Conservation (phyloP, 345 rosid species). For the Euphorbia peplus region DNA sequence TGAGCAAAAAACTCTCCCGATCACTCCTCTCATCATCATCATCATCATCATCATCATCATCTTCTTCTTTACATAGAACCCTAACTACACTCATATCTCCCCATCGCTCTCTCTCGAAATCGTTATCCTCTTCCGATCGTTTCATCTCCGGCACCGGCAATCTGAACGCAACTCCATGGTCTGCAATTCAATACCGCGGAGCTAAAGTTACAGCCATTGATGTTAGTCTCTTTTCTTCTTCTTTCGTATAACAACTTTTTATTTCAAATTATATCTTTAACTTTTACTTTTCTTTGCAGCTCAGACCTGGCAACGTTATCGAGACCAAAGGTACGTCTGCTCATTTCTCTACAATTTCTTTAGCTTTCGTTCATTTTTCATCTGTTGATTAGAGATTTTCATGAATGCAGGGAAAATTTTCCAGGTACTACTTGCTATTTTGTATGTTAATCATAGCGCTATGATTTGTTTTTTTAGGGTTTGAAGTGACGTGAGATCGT, state of each 20-base stretch:
- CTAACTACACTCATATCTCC: slow-evolving; percentile 12
- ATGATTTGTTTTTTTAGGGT: background rate
- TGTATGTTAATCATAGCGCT: background rate
- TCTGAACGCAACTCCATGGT: slow-evolving; percentile 50
- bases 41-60: slow-evolving; percentile 6
- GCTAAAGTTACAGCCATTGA: slow-evolving; percentile 75
- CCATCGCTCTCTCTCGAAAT: slow-evolving; percentile 18
- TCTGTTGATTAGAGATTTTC: background rate
- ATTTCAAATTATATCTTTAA: background rate
- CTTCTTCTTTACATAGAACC: background rate
- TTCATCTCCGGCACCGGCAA: slow-evolving; percentile 9
- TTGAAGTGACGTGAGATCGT: background rate
- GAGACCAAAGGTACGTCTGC: slow-evolving; percentile 64
- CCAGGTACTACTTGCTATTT: slow-evolving; percentile 41
- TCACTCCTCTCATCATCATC: slow-evolving; percentile 25
- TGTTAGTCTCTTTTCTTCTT: slow-evolving; percentile 23
- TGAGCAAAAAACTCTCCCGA: slow-evolving; percentile 27
- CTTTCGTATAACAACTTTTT: background rate
- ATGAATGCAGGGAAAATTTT: slow-evolving; percentile 57
- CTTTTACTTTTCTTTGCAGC: slow-evolving; percentile 35
- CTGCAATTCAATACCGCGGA: slow-evolving; percentile 56
- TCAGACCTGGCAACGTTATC: slow-evolving; percentile 78
- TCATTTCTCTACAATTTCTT: background rate
- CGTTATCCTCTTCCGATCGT: slow-evolving; percentile 10
- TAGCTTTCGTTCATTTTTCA: background rate